These are phyloP conservation scores for Massariosphaeria phaeospora DNA, from an alignment of 495 filamentous ascomycete genomes.

Conservation along the genomic window DNA sequence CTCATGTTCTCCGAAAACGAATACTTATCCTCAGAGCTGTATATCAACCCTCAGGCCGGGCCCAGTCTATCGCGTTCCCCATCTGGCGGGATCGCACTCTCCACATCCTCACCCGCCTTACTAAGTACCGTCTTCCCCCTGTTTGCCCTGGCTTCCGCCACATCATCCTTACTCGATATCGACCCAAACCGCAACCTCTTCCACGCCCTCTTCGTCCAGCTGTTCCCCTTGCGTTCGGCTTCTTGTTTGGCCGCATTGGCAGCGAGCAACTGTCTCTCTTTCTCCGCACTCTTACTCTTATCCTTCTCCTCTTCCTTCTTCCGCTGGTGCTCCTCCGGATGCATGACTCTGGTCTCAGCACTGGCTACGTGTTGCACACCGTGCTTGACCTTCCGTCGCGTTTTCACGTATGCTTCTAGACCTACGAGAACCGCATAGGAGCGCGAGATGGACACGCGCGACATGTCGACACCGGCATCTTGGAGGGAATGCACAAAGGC, in stretches of 20 bases:
- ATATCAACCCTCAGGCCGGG: not conserved
- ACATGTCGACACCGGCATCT: constrained; percentile 73
- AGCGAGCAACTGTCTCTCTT: constrained; percentile 44
- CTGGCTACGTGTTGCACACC: constrained; percentile 27
- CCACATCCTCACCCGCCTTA: constrained; percentile 25
- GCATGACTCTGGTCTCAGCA: constrained; percentile 39
- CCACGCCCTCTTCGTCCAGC: constrained; percentile 34
- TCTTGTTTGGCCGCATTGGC: constrained; percentile 36
- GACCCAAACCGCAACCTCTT: constrained; percentile 33
- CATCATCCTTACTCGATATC: constrained; percentile 9
- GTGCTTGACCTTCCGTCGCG: constrained; percentile 55
- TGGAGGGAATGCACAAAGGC: constrained; percentile 70
- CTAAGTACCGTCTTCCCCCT: constrained; percentile 17
- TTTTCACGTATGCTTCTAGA: constrained; percentile 67
- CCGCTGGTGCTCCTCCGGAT: constrained; percentile 44
- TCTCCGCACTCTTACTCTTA: constrained; percentile 49
- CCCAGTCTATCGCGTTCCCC: constrained; percentile 26
- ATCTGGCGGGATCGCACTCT: constrained; percentile 28
- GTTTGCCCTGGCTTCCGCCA: constrained; percentile 4
- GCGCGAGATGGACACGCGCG: constrained; percentile 67
- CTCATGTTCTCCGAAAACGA: too few species aligned
- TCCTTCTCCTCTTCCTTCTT: constrained; percentile 45
- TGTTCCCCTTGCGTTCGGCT: constrained; percentile 38
- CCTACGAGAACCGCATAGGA: constrained; percentile 78
- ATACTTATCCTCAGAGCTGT: too few species aligned